Evolutionary conservation across 257 asterid species (phyloP).

Genomic region (Ehretia macrophylla): DNA sequence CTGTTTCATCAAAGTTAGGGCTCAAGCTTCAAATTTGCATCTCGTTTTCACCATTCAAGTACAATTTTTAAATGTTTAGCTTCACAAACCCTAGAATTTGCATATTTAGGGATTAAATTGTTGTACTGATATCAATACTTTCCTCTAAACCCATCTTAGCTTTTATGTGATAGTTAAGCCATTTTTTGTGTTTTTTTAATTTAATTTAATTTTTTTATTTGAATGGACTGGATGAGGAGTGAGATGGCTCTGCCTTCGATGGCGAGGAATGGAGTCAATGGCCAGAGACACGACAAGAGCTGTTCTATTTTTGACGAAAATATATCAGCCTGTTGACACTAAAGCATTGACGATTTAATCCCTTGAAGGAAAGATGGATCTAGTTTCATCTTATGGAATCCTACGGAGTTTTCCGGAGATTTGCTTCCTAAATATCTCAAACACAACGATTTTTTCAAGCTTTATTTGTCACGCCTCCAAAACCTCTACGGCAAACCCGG

Average conservation of each 20-base stretch:
- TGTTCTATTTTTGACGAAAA: slow-evolving; percentile 75
- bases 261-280: slow-evolving; percentile 46
- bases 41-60: too few relatives aligned
- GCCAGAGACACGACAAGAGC: slow-evolving; percentile 49
- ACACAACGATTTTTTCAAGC: slow-evolving; percentile 86
- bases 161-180: background rate
- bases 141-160: slow-evolving; percentile 7
- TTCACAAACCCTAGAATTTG: too few relatives aligned
- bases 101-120: too few relatives aligned
- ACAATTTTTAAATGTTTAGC: too few relatives aligned
- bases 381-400: slow-evolving; percentile 78
- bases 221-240: slow-evolving; percentile 6
- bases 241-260: slow-evolving; percentile 34
- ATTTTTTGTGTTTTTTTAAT: background rate
- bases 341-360: slow-evolving; percentile 55
- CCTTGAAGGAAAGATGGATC: slow-evolving; percentile 93
- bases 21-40: too few relatives aligned
- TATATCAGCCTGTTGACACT: slow-evolving; percentile 80
- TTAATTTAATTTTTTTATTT: slow-evolving; percentile 2
- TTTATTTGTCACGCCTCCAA: slow-evolving; percentile 91
- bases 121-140: slow-evolving; percentile 21
- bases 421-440: slow-evolving; percentile 83
- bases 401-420: slow-evolving; percentile 74
- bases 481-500: too few relatives aligned
- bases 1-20: too few relatives aligned